These are phyloP conservation scores for Echinochloa phyllopogon DNA, from an alignment of 176 grass and related monocot species.

Conservation along the genomic window DNA sequence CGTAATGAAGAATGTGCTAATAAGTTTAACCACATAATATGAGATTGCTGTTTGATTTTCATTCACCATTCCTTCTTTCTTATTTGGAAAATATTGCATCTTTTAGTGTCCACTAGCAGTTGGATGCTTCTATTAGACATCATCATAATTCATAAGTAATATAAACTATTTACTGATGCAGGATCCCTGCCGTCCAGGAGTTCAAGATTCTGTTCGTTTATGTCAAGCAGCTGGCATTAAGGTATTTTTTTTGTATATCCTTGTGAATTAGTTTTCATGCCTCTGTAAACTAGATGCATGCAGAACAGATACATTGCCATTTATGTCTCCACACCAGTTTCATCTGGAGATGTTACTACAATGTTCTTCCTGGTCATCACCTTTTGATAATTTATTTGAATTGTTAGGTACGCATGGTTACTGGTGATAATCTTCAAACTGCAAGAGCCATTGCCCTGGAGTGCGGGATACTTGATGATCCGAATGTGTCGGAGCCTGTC, in stretches of 20 bases:
- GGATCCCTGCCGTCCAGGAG: conserved; percentile 96
- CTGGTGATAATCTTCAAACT: conserved; percentile 93
- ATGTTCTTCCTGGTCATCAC: conserved; percentile 2
- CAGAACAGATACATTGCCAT: not conserved
- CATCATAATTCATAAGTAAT: not conserved
- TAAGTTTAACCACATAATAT: not conserved
- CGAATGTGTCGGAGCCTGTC: conserved; percentile 63
- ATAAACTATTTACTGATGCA: conserved; percentile 37
- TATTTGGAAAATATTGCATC: conserved; percentile 5
- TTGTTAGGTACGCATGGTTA: conserved; percentile 91
- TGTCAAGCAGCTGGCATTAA: conserved; percentile 78
- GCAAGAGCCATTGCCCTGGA: conserved; percentile 96
- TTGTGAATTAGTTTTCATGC: not conserved
- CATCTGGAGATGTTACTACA: not conserved
- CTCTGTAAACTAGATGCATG: conserved; percentile 2
- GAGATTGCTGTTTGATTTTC: not conserved
- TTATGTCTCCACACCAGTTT: not conserved
- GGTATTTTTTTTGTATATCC: conserved; percentile 44
- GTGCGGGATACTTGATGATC: conserved; percentile 90
- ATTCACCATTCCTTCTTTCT: conserved; percentile 21
- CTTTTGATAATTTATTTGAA: conserved; percentile 22
- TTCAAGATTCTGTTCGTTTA: conserved; percentile 73
- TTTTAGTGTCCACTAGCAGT: not conserved
- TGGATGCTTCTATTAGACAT: conserved; percentile 4
- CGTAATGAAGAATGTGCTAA: conserved; percentile 16